Evolutionary conservation across 441 rosid genomes (phyloP), one percentile per base, ranked within the genome.

Genomic region (Aquilaria agallochum): DNA sequence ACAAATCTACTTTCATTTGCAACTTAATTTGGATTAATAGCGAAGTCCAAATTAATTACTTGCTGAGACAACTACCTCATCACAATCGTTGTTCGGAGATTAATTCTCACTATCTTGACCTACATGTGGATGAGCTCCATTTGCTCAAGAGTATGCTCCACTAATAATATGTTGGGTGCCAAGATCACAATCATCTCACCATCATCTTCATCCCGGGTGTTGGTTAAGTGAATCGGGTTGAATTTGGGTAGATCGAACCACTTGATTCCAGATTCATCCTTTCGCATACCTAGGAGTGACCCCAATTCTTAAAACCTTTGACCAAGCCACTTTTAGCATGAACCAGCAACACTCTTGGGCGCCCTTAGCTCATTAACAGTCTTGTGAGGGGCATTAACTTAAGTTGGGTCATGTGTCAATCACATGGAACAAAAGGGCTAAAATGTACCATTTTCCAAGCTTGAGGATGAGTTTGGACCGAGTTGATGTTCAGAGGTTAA

Each of bases 231-330:
- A 1, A 89, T 71, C n/a, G 73, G 63, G 63, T 92, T 92, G 68
- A 87, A 86, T 2, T 93, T 92, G 5, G 96, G 95, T 50, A 84
- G 87, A 2, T 87, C 87, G 2, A 92, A 89, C 98, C 93, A 89
- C 58, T 56, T 87, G 78, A 92, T 80, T 58, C 78, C 75, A 0
- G 89, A 75, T 51, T 87, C 93, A 15, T 80, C 81, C 11, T 20
- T 46, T 76, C 2, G 88, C 90, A 54, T 86, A 83, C 2, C 86
- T 72, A 2, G 84, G 90, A 53, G 86, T 71, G 65, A 92, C 68
- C 50, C 98, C 98, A 0, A 92, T 63, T 57, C 86, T 74, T 5
- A 89, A 72, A 0, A 89, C 78, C 72, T 89, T 89, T 0, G 65
- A 31, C 9, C 27, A 20, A 20, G 1, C 27, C 27, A 20, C 27